Base-by-base conservation (phyloP, 768 basidiomycete species). In the Leccinum aurantiacum region DNA sequence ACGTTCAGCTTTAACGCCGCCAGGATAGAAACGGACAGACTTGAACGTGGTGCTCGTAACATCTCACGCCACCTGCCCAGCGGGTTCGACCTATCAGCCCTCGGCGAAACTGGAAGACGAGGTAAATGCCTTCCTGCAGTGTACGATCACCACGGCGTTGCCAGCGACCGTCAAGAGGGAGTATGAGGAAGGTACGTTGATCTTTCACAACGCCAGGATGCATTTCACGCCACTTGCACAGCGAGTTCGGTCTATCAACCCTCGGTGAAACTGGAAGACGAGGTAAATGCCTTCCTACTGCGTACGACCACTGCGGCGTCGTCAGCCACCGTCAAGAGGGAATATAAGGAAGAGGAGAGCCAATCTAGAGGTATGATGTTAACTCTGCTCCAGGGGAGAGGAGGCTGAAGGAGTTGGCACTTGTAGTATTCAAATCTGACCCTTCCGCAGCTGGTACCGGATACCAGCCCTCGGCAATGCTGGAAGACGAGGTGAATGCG, bases 81-180 rank as follows among this genome's bases (percentile, higher is more conserved):
- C 25, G 6, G 14, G 47, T 48, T 29, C 27, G 22, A 6, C 7
- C 27, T 50, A 50, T n/a, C 24, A 14, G 14, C 48, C 48, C 9
- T 61, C 68, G 0, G 15, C 35, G 11, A 54, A 52, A 25, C 62
- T 63, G 9, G 56, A 53, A 25, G 53, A 48, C 2, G 54, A 52
- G 6, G 31, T 68, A 22, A 49, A 61, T 7, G 24, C 15, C 15
- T 37, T 63, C 6, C 56, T 61, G 37, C 44, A 17, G 8, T 27
- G 37, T 4, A 22, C 19, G 14, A 11, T 11, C 6, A 13, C 27
- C 22, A 4, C 38, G 10, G 10, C 4, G 22, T 13, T 4, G n/a
- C 46, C 46, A 22, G 3, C 19, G 15, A 22, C 7, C 11, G 44
- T 46, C 44, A 46, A 46, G 44, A 46, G 11, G n/a, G 44, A 46